Evolutionary conservation across 2,329 filamentous ascomycete genomes (phyloP), one percentile per base, ranked within the genome.

Genomic region (Verticillium longisporum): DNA sequence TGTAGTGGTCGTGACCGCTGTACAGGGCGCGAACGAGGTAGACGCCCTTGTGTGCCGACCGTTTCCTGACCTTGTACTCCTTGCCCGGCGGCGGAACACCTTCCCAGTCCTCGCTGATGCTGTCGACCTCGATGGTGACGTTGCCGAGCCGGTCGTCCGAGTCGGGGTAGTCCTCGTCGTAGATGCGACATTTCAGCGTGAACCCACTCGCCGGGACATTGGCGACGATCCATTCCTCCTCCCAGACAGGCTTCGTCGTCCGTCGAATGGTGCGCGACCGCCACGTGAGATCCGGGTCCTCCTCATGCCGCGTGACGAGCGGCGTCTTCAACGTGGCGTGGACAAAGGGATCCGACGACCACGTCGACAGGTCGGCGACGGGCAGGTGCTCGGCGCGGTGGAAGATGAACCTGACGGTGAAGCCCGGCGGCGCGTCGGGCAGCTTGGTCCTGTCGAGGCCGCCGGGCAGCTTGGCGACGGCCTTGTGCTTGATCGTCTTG

Each of bases 131-230:
- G 59, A 97, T 78, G 56, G 92, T 92, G 4, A 91, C 91, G 69
- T 95, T 96, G 11, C 94, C 94, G 18, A 98, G 81, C 32, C 91
- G 83, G 74, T 98, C 94, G 70, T 98, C 90, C 65, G 89, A 86
- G 71, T 97, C 91, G 1, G 88, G 85, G 37, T 88, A 86, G 74
- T 98, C 94, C 73, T 98, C 94, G 69, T 98, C 94, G 74, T 93
- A 96, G 18, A 98, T 76, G 59, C 91, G 84, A 63, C 91, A 92
- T 72, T 97, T 97, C 67, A 98, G 81, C 60, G 82, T 83, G 76
- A 97, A 96, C 3, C 93, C 93, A 0, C 83, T 85, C 0, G 87
- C 79, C 0, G 94, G 93, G 1, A 97, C 83, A 66, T 97, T 96
- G 63, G 91, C 91, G 32, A 98, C 88, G 21, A 92, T 82, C 94